Percentiles rank a stretch among this genome's conserved stretches.
phyloP scores from a whole-genome alignment of 2,329 filamentous ascomycete genomes.

The Cercospora sp. region DNA sequence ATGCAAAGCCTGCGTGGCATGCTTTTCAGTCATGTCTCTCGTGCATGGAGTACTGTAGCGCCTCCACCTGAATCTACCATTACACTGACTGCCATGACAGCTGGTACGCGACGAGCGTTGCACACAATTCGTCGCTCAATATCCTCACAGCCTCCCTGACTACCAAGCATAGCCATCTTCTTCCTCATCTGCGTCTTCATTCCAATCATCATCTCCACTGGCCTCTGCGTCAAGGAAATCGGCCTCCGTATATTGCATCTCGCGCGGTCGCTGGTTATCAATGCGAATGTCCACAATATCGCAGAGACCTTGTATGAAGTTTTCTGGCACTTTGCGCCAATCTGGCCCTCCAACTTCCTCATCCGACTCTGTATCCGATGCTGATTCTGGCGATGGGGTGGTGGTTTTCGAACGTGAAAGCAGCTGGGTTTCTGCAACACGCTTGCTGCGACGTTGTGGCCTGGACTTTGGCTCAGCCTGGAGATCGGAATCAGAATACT shows the following conservation, averaged over 20 bases:
- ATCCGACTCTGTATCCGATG: constrained; percentile 36
- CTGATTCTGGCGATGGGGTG: constrained; percentile 28
- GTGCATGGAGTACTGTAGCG: background rate
- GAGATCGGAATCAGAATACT: constrained; percentile 28
- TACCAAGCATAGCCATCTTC: constrained; percentile 45
- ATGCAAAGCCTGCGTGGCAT: background rate
- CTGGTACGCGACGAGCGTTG: background rate
- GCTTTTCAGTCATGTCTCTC: background rate
- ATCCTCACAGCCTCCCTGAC: constrained; percentile 1
- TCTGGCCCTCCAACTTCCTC: constrained; percentile 43
- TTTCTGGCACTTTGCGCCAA: constrained; percentile 32
- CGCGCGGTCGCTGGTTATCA: constrained; percentile 72
- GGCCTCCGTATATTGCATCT: constrained; percentile 67
- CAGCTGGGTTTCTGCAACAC: constrained; percentile 32
- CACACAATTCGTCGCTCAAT: background rate
- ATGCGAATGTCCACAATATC: constrained; percentile 69
- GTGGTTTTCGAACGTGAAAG: constrained; percentile 26
- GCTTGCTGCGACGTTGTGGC: constrained; percentile 35
- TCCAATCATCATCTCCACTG: constrained; percentile 60
- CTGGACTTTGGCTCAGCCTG: constrained; percentile 15
- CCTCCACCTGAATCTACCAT: background rate
- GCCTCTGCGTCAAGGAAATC: constrained; percentile 68
- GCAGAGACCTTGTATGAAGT: constrained; percentile 67
- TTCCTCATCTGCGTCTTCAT: constrained; percentile 57
- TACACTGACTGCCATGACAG: background rate